phyloP scores from a whole-genome alignment of 345 rosid species.

The Rhodomyrtus tomentosa region DNA sequence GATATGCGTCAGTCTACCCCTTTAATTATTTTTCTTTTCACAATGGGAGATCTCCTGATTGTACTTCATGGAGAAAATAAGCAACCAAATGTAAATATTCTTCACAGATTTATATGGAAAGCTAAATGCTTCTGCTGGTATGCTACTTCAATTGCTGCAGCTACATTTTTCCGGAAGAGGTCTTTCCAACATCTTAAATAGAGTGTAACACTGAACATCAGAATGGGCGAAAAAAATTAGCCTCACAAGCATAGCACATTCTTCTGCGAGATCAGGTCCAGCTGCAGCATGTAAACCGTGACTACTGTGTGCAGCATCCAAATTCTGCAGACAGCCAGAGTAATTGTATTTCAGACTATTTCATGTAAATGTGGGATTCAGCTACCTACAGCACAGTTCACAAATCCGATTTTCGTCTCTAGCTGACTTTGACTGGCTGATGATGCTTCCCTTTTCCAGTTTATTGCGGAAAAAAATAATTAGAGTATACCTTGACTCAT shows the following conservation, averaged over 20 bases:
- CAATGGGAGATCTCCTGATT: neutral
- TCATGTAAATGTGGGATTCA: neutral
- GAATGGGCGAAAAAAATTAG: neutral
- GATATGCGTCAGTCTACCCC: neutral
- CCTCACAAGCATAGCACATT: constrained; percentile 74
- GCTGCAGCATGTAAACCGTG: constrained; percentile 95
- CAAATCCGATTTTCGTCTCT: neutral
- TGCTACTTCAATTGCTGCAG: neutral
- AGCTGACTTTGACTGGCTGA: neutral
- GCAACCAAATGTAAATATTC: neutral
- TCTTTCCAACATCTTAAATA: neutral
- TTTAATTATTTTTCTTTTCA: neutral
- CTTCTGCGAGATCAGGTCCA: constrained; percentile 95
- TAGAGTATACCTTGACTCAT: neutral
- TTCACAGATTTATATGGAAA: neutral
- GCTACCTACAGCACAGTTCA: neutral
- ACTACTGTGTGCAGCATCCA: constrained; percentile 88
- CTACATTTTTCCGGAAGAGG: neutral
- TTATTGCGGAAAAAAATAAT: neutral
- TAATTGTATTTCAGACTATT: neutral
- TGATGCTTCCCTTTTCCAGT: neutral
- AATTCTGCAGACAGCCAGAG: constrained; percentile 30
- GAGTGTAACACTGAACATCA: neutral
- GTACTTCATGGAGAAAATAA: neutral
- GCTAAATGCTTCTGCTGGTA: neutral